phyloP scores from a whole-genome alignment of 1,284 basidiomycete genomes.

The Ustilago hordei region DNA sequence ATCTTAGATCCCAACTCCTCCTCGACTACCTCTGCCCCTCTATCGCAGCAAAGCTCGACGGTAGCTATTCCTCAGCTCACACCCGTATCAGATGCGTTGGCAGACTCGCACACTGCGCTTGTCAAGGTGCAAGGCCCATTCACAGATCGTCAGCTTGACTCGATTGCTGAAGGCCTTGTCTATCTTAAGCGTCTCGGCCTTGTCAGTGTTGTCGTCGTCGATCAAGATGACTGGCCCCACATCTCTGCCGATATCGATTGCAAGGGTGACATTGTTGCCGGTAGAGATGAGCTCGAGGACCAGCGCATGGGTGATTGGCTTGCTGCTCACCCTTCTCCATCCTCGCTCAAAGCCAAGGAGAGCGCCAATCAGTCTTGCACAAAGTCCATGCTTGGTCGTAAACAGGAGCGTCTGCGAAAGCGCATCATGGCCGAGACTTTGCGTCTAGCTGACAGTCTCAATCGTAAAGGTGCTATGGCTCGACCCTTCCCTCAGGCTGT shows the following conservation, averaged over 20 bases:
- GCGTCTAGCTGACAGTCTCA: conserved; percentile 81
- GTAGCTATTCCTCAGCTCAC: conserved; percentile 46
- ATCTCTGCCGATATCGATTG: conserved; percentile 41
- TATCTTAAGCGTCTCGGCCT: conserved; percentile 95
- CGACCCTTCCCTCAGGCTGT: conserved; percentile 76
- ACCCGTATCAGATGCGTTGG: conserved; percentile 37
- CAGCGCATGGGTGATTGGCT: conserved; percentile 57
- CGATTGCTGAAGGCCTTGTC: conserved; percentile 90
- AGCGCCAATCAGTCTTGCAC: conserved; percentile 12
- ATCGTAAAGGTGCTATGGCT: conserved; percentile 84
- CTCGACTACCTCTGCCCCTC: conserved; percentile 41
- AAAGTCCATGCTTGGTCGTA: conserved; percentile 28
- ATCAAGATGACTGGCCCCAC: conserved; percentile 81
- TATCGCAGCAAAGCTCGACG: conserved; percentile 69
- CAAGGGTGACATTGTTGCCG: conserved; percentile 46
- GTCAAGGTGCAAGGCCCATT: conserved; percentile 99
- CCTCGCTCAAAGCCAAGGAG: conserved; percentile 29
- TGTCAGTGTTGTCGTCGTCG: conserved; percentile 92
- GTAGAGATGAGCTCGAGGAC: conserved; percentile 49
- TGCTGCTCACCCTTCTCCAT: conserved; percentile 35
- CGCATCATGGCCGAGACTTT: conserved; percentile 78
- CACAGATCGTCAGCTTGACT: conserved; percentile 91
- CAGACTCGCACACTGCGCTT: conserved; percentile 79
- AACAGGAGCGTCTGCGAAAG: conserved; percentile 72
- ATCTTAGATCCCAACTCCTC: conserved; percentile 51